Evolutionary conservation across 805 yeast species (phyloP), one percentile per base, ranked within the genome.

Genomic region (Ogataea corticis): DNA sequence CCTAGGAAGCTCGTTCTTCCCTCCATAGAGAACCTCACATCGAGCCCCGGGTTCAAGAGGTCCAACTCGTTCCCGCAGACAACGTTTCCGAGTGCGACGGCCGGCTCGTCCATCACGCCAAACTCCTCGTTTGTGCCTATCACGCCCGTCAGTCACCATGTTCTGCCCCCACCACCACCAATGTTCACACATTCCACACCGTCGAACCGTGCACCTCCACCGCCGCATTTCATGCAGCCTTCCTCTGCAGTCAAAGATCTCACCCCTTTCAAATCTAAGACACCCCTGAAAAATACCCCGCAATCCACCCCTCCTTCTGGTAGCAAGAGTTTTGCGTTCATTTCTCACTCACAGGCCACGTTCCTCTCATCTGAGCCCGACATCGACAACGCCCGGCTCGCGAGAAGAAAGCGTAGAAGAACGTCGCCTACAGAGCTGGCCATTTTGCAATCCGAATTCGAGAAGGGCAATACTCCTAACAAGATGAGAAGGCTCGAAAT

Each of bases 371-470:
- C 83, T 50, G 95, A 87, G 61, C 96, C 96, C 2, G 69, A 74
- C 45, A 88, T 89, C 45, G 97, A 90, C 66, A 88, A 91, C 61
- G 89, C 89, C n/a, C 90, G 90, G 39, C 72, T 91, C 47, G 97
- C 96, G 1, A 83, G 98, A 57, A 82, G 97, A 45, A 92, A 92
- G 65, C 80, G 99, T 69, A 82, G 99, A 70, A 85, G 98, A 71
- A 94, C 99, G 1, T 83, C 96, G 1, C 94, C 96, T 2, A 77
- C 79, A 46, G 98, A 94, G 66, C 75, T 92, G 52, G 74, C 84
- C 19, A 81, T 94, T 42, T 76, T 94, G 48, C 94, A 90, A 66
- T 67, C 74, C 30, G 96, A 90, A 69, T 94, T 92, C 59, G 75
- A 75, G 40, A 61, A 70, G 39, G 90, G 96, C 48, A 72, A 82